A percentile compares a stretch with the other conserved stretches of the same genome.
phyloP scores from a whole-genome alignment of 163 green algal genomes.

The Scenedesmus sp. region DNA sequence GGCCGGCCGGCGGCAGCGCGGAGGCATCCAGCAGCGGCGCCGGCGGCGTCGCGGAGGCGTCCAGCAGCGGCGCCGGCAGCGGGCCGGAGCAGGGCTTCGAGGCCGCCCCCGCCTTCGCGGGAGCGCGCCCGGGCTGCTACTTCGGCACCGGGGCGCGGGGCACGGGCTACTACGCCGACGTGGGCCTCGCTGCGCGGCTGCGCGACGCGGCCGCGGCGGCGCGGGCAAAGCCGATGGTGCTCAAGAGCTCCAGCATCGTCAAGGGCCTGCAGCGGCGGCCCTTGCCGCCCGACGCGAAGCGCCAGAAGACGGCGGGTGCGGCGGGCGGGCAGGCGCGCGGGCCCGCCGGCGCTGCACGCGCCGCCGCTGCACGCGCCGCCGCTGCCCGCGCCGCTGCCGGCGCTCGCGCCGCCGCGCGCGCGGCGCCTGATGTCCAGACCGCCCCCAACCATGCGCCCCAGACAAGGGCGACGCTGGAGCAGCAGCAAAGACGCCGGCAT shows the following conservation, averaged over 20 bases:
- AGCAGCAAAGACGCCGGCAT: conserved; percentile 43
- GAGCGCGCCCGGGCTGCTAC: background rate
- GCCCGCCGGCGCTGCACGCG: background rate
- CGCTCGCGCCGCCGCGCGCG: background rate
- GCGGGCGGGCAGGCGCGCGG: background rate
- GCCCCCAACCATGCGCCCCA: background rate
- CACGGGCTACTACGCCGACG: conserved; percentile 53
- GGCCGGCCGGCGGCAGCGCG: background rate
- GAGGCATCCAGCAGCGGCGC: background rate
- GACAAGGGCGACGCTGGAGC: background rate
- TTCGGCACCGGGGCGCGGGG: conserved; percentile 23
- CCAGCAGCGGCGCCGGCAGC: conserved; percentile 3
- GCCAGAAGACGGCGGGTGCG: conserved; percentile 38
- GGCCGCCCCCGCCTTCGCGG: background rate
- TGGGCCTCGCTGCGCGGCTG: background rate
- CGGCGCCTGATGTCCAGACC: conserved; percentile 13
- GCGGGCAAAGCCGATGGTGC: conserved; percentile 35
- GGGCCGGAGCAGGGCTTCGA: background rate
- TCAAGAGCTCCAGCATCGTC: conserved; percentile 52
- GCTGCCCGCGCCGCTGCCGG: background rate
- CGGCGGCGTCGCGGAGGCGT: background rate
- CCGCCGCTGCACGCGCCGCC: background rate
- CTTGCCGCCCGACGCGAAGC: conserved; percentile 32
- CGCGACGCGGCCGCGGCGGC: background rate
- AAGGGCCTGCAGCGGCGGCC: conserved; percentile 45